A percentile compares a stretch with the other conserved stretches of the same genome.
Conservation (phyloP, 768 basidiomycete genomes). For the Mycena vitilis region DNA sequence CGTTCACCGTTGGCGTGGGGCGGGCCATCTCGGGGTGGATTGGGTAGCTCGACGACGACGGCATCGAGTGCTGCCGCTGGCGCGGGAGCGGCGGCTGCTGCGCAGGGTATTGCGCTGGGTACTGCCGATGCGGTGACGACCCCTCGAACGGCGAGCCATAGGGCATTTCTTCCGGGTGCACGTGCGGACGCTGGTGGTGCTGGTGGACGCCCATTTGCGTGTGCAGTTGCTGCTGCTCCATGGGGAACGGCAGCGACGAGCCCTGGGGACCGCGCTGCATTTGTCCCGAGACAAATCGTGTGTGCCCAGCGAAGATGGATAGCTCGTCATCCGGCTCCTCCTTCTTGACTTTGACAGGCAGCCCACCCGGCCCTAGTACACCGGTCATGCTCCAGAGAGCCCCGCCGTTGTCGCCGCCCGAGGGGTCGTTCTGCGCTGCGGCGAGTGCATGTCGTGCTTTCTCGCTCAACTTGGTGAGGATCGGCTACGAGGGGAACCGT, state of each 20-base stretch:
- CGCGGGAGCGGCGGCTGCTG: conserved; percentile 31
- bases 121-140: conserved; percentile 2
- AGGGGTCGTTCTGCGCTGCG: conserved; percentile 52
- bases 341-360: conserved; percentile 47
- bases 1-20: conserved; percentile 26
- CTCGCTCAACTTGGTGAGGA: conserved; percentile 69
- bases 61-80: conserved; percentile 32
- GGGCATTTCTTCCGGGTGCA: conserved; percentile 30
- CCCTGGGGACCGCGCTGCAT: conserved; percentile 35
- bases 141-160: conserved; percentile 22
- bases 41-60: conserved; percentile 34
- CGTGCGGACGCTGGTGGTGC: conserved; percentile 34
- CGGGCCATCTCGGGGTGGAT: conserved; percentile 5
- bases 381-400: conserved; percentile 58
- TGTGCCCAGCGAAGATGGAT: conserved; percentile 76
- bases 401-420: conserved; percentile 49
- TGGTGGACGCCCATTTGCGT: conserved; percentile 24
- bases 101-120: conserved; percentile 17
- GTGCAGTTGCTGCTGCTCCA: conserved; percentile 14
- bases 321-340: conserved; percentile 74
- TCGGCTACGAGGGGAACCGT: conserved; percentile 59
- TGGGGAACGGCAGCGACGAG: conserved; percentile 16
- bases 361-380: conserved; percentile 31
- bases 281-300: conserved; percentile 67
- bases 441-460: conserved; percentile 73